phyloP scores from a whole-genome alignment of 2,329 filamentous ascomycete species.

The Trichophaea hybrida region DNA sequence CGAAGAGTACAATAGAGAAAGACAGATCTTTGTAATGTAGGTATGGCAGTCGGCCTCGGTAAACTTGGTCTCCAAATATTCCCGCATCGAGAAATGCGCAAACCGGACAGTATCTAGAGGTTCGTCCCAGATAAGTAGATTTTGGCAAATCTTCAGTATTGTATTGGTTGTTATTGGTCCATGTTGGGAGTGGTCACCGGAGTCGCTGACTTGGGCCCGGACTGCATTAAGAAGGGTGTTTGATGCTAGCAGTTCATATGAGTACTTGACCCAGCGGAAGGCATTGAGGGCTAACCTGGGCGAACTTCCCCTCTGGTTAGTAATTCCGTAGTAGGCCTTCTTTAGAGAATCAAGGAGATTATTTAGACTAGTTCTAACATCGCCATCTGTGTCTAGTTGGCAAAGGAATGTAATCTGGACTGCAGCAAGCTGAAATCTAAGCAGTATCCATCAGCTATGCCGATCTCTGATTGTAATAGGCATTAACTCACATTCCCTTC shows the following conservation, averaged over 20 bases:
- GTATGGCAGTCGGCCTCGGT: background rate
- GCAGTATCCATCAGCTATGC: too few species aligned
- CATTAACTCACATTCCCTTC: slow-evolving; percentile 12
- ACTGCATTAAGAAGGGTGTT: background rate
- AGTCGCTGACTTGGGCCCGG: background rate
- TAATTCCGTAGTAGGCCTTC: slow-evolving; percentile 8
- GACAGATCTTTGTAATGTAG: background rate
- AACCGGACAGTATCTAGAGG: slow-evolving; percentile 7
- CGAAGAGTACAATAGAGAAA: background rate
- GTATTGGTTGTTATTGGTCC: background rate
- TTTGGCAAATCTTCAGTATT: slow-evolving; percentile 8
- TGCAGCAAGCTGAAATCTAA: slow-evolving; percentile 13
- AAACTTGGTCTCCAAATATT: slow-evolving; percentile 2
- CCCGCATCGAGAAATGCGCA: slow-evolving; percentile 8
- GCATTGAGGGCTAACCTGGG: slow-evolving; percentile 1
- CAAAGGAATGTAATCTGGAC: slow-evolving; percentile 16
- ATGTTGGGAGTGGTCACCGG: background rate
- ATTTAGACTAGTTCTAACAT: slow-evolving; percentile 7
- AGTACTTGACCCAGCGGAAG: slow-evolving; percentile 15
- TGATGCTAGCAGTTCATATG: background rate
- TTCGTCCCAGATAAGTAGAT: slow-evolving; percentile 5
- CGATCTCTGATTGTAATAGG: background rate
- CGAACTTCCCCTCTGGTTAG: background rate
- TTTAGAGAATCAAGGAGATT: slow-evolving; percentile 5
- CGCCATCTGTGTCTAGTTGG: background rate